Conservation (phyloP, 192 early-diverging fungal species). For the Coemansia pectinata region DNA sequence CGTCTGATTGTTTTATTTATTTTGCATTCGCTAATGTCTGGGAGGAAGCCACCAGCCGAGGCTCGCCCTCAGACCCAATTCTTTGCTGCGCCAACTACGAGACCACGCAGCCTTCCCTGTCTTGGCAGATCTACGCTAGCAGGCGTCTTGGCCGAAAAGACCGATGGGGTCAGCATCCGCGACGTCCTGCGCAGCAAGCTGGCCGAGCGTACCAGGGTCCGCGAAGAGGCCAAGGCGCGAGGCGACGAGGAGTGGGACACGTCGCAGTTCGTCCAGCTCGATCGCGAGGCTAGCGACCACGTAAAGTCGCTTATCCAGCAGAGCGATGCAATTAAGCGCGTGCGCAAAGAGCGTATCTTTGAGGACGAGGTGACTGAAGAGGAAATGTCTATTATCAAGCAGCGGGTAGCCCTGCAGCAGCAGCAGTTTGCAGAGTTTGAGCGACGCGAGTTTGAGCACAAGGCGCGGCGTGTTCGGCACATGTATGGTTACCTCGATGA, state of each 20-base stretch:
- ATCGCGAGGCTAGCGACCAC: constrained; percentile 55
- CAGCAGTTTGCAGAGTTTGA: constrained; percentile 89
- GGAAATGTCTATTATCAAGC: constrained; percentile 88
- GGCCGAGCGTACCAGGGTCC: constrained; percentile 18
- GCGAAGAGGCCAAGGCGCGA: constrained; percentile 35
- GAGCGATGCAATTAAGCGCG: constrained; percentile 71
- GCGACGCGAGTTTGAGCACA: constrained; percentile 75
- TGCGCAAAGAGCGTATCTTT: constrained; percentile 88
- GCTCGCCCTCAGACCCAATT: constrained; percentile 50
- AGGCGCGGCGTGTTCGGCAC: constrained; percentile 72
- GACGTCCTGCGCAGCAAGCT: constrained; percentile 51
- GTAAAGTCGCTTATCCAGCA: constrained; percentile 56
- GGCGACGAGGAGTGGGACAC: constrained; percentile 53
- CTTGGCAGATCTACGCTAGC: not conserved
- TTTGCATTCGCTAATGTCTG: constrained; percentile 29
- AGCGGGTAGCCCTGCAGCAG: constrained; percentile 88
- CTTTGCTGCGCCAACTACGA: constrained; percentile 24
- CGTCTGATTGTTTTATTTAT: not conserved
- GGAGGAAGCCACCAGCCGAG: constrained; percentile 32
- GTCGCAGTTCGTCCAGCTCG: constrained; percentile 56
- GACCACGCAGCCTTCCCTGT: constrained; percentile 6
- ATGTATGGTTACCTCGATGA: constrained; percentile 76
- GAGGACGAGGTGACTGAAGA: constrained; percentile 86
- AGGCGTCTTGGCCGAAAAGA: not conserved
- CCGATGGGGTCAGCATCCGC: constrained; percentile 36